phyloP scores from a whole-genome alignment of 1,139 yeast species.

The Geotrichum candidum region DNA sequence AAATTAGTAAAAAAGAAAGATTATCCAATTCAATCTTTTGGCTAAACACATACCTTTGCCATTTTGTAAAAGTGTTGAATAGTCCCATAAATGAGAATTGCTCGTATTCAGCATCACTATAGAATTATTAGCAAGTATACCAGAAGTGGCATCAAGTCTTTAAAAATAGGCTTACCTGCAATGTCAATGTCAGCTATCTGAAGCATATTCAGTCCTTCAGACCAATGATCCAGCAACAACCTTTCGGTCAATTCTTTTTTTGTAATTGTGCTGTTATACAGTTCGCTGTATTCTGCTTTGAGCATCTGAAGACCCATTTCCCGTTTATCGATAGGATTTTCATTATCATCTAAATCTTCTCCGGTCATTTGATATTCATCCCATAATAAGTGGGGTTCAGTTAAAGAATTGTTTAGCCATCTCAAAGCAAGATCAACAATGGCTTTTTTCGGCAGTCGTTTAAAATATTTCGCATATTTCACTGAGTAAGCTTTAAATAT shows the following conservation, averaged over 20 bases:
- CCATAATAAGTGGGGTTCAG: slow-evolving; percentile 19
- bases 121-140: neutral
- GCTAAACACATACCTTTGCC: slow-evolving; percentile 5
- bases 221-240: slow-evolving; percentile 53
- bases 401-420: slow-evolving; percentile 20
- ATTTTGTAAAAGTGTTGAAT: slow-evolving; percentile 38
- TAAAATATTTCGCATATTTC: slow-evolving; percentile 8
- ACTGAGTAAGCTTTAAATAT: slow-evolving; percentile 14
- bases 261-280: slow-evolving; percentile 25
- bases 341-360: neutral
- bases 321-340: slow-evolving; percentile 1
- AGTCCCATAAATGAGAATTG: slow-evolving; percentile 49
- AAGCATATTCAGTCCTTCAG: slow-evolving; percentile 55
- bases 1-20: neutral
- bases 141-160: neutral
- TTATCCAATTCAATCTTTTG: neutral
- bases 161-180: slow-evolving; percentile 33
- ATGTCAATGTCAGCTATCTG: slow-evolving; percentile 73
- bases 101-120: slow-evolving; percentile 51
- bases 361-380: slow-evolving; percentile 1
- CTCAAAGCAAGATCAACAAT: slow-evolving; percentile 18
- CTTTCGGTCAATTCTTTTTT: slow-evolving; percentile 47
- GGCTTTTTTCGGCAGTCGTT: slow-evolving; percentile 4
- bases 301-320: slow-evolving; percentile 10
- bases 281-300: slow-evolving; percentile 17